A percentile compares a stretch with the other conserved stretches of the same genome.
Evolutionary conservation across 2,329 filamentous ascomycete genomes (phyloP).

Genomic region (Hypoxylon sp.): DNA sequence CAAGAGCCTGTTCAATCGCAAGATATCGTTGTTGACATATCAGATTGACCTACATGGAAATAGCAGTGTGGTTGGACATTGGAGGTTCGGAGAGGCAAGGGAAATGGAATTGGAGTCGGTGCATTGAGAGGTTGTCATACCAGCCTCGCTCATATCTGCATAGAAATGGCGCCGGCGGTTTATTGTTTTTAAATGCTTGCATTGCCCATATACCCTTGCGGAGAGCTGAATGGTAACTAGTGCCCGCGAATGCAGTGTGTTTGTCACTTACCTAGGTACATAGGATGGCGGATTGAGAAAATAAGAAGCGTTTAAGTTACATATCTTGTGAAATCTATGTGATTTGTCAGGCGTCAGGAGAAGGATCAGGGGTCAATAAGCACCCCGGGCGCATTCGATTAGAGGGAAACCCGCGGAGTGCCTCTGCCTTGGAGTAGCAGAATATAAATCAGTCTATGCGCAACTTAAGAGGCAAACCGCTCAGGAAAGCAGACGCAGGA

Average conservation of each 20-base stretch:
- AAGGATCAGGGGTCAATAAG: background rate
- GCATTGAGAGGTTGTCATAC: conserved; percentile 19
- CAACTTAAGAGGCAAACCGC: background rate
- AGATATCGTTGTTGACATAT: conserved; percentile 40
- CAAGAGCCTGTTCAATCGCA: conserved; percentile 15
- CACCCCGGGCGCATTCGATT: background rate
- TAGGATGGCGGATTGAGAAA: conserved; percentile 10
- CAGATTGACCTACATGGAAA: conserved; percentile 28
- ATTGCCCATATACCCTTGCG: conserved; percentile 45
- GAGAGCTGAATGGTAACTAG: conserved; percentile 24
- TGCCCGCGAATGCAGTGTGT: conserved; percentile 13
- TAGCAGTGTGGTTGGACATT: background rate
- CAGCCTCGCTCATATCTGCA: conserved; percentile 39
- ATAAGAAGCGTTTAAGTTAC: background rate
- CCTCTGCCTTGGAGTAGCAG: background rate
- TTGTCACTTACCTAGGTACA: background rate
- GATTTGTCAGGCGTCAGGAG: background rate
- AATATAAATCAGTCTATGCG: background rate
- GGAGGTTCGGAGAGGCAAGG: background rate
- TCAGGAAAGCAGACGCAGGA: background rate
- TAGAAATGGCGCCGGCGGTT: conserved; percentile 41
- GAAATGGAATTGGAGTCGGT: conserved; percentile 13
- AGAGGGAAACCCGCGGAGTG: background rate
- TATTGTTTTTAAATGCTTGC: conserved; percentile 29
- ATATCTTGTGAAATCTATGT: background rate